Evolutionary conservation across 768 basidiomycete genomes (phyloP), one percentile per base, ranked within the genome.

Genomic region (Postia placenta): DNA sequence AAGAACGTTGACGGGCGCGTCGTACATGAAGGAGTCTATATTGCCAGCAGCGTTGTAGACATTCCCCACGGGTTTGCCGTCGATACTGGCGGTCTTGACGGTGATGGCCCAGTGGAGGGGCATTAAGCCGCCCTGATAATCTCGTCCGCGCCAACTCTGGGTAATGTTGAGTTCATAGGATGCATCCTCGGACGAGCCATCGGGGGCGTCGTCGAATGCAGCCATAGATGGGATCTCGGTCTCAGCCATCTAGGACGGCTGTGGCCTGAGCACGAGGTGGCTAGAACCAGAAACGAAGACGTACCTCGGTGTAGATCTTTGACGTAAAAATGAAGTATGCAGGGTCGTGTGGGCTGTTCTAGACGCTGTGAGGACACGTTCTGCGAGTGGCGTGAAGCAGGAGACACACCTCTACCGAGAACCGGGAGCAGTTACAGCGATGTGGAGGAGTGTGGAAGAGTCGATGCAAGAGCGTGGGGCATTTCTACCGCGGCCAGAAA

Each of bases 101-200:
- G 56, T 57, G 50, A 57, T 43, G n/a, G 52, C 52, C 56, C 56
- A 57, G 47, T 54, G 51, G n/a, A 57, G 51, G 35, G 50, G 53
- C 15, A 49, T 43, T 25, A 51, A 28, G 19, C 51, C 44, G 48
- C 51, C 48, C 9, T 45, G 27, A 6, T 50, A 40, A 45, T 54
- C 56, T 39, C 41, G 51, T 33, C 53, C 53, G 17, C 51, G 56
- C 56, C 56, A 58, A 4, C 45, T 30, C 27, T 55, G 56, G 28
- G 51, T 58, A 43, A 55, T 51, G 14, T 52, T 24, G 35, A 55
- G 49, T 11, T 15, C 36, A 7, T 36, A 45, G 9, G 20, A 33
- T 7, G n/a, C n/a, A n/a, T n/a, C n/a, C n/a, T n/a, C n/a, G n/a
- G n/a, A n/a, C n/a, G n/a, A n/a, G n/a, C n/a, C n/a, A n/a, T n/a